Percentiles rank a stretch among this genome's conserved stretches.
phyloP scores from a whole-genome alignment of 192 early-diverging fungal species.

The Funneliformis mosseae region DNA sequence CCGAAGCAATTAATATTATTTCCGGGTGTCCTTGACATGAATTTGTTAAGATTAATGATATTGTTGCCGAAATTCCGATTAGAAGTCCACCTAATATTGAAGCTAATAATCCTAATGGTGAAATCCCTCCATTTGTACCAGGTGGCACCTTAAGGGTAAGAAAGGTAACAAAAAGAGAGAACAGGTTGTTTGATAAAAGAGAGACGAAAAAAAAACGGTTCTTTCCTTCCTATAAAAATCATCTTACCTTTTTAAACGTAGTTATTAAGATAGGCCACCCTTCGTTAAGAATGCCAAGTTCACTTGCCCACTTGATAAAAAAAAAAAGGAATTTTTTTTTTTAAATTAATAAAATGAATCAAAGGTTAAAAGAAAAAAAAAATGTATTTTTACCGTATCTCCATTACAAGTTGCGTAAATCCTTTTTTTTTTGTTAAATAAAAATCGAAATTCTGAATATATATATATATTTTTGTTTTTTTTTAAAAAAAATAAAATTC shows the following conservation, averaged over 20 bases:
- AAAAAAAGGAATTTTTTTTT: not conserved
- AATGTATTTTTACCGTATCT: constrained; percentile 49
- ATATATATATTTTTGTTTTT: not conserved
- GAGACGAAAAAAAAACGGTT: not conserved
- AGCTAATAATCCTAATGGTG: constrained; percentile 70
- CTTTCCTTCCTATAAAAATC: no score
- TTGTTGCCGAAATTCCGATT: constrained; percentile 64
- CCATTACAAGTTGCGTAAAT: constrained; percentile 62
- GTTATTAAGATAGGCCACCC: constrained; percentile 83
- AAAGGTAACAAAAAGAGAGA: no score
- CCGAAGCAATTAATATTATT: constrained; percentile 58
- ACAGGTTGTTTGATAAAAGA: not conserved
- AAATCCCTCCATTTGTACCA: constrained; percentile 90
- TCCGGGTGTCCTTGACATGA: constrained; percentile 44
- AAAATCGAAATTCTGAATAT: not conserved
- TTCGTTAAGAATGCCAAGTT: constrained; percentile 81
- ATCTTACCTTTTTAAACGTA: constrained; percentile 44
- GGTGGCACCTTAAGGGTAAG: constrained; percentile 64
- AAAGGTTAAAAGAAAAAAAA: not conserved
- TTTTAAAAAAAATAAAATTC: not conserved
- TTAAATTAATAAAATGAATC: not conserved
- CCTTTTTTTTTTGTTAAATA: constrained; percentile 23
- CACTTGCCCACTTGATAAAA: constrained; percentile 73
- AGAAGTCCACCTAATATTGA: constrained; percentile 75
- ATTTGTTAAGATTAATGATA: constrained; percentile 55